Evolutionary conservation across 1,284 basidiomycete genomes (phyloP).

Genomic region (Naganishia sp.): DNA sequence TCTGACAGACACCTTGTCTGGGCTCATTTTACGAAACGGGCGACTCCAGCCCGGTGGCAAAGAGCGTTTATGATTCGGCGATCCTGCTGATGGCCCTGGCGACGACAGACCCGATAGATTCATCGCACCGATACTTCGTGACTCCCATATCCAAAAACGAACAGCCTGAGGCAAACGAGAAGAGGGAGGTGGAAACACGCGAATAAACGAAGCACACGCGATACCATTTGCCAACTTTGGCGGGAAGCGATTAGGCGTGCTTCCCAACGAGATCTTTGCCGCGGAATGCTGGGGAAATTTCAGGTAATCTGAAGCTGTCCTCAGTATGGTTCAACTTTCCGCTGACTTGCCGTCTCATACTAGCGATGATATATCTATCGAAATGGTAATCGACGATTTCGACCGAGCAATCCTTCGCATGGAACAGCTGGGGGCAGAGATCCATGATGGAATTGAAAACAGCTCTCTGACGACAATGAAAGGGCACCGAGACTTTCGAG

Average conservation of each 20-base stretch:
- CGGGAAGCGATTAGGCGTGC: slow-evolving; percentile 29
- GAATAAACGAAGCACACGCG: slow-evolving; percentile 35
- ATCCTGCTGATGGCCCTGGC: slow-evolving; percentile 25
- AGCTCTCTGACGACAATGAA: not conserved
- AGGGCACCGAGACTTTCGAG: too few relatives aligned
- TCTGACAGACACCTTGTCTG: slow-evolving; percentile 35
- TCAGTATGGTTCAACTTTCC: too few relatives aligned
- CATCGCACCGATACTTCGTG: not conserved
- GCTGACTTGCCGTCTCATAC: too few relatives aligned
- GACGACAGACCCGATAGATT: not conserved
- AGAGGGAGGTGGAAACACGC: not conserved
- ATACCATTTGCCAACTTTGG: slow-evolving; percentile 30
- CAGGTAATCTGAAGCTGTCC: not conserved
- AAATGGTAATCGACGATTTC: not conserved
- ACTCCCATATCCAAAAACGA: too few relatives aligned
- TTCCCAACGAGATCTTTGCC: not conserved
- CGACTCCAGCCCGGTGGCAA: slow-evolving; percentile 36
- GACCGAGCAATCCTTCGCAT: slow-evolving; percentile 6
- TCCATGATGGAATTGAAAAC: not conserved
- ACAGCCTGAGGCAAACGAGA: not conserved
- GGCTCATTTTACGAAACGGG: slow-evolving; percentile 34
- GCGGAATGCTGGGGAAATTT: not conserved
- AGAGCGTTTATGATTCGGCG: slow-evolving; percentile 39
- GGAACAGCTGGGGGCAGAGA: slow-evolving; percentile 1
- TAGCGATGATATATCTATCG: not conserved